Base-by-base conservation (phyloP, 441 rosid genomes). In the Viola pubescens region DNA sequence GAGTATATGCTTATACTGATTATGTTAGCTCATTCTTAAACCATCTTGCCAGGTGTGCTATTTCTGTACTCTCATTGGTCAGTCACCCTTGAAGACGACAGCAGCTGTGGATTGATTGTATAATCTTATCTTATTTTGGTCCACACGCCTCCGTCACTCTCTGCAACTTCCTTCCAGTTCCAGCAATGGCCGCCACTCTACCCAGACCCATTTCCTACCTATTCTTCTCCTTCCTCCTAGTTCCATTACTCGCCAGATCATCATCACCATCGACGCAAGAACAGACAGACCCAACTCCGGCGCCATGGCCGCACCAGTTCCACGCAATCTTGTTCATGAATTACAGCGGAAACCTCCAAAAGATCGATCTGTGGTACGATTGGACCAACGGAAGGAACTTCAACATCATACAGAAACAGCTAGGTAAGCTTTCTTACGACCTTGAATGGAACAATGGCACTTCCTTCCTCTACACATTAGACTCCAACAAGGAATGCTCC, bases 391-490 rank as follows among this genome's bases (percentile, higher is more conserved):
- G 89, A 47, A 82, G 97, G 34, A 90, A 87, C 73, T 81, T 90
- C 81, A 90, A 86, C 74, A 84, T 87, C 11, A 60, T 86, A 42
- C 90, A 84, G 54, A 63, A 81, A 34, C 98, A 91, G 81, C 81
- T 86, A 8, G 90, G 86, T 0, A 56, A 70, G 66, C 70, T 86
- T 16, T 26, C 61, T n/a, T 85, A 83, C 65, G 95, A 88, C 69
- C 82, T 88, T 7, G 96, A 91, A 52, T 88, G 98, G 98, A 74
- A 83, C 67, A 91, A 88, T 6, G 96, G 95, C 9, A 86, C 95
- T 8, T 83, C 87, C 14, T 91, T 77, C 60, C 0, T 81, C 46
- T 91, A 83, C 88, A 63, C 83, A 2, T 62, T 83, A 48, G 88
- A 75, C 58, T 66, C 75, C 13, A 49, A 60, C 12, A 58, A 53